A percentile compares a stretch with the other conserved stretches of the same genome.
phyloP scores from a whole-genome alignment of 73 alveolate genomes.

The Paramecium sexaurelia region DNA sequence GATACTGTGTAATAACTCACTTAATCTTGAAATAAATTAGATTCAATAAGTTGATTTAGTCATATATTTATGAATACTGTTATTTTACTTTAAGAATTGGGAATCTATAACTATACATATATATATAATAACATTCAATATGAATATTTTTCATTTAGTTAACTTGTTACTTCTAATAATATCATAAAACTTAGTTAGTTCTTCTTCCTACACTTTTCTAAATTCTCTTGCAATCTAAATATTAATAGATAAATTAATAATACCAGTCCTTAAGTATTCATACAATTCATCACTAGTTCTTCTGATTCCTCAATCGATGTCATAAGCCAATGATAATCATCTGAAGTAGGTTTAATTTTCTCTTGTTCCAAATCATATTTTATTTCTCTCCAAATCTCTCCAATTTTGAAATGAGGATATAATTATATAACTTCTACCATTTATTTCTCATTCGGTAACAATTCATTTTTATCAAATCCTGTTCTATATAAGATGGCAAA shows the following conservation, averaged over 20 bases:
- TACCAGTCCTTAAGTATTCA: constrained; percentile 82
- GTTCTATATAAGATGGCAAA: constrained; percentile 90
- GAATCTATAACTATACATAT: too few species aligned
- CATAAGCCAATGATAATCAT: constrained; percentile 95
- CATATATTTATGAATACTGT: neutral
- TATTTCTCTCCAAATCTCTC: constrained; percentile 97
- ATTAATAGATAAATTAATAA: neutral
- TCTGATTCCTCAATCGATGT: constrained; percentile 93
- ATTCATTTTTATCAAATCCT: constrained; percentile 93
- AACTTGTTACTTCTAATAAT: constrained; percentile 65
- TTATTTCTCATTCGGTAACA: constrained; percentile 90
- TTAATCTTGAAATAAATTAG: neutral
- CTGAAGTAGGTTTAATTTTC: constrained; percentile 90
- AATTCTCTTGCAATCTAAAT: constrained; percentile 72
- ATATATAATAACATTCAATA: neutral
- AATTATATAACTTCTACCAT: constrained; percentile 93
- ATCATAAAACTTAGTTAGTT: constrained; percentile 70
- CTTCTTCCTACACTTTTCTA: constrained; percentile 69
- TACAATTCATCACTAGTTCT: constrained; percentile 90
- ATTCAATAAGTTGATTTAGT: neutral
- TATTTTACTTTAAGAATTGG: neutral
- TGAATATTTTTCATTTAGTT: constrained; percentile 42
- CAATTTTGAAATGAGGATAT: constrained; percentile 95
- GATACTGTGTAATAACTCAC: neutral
- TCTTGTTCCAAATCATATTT: constrained; percentile 88